Evolutionary conservation across 1,284 basidiomycete species (phyloP).

Genomic region (Puccinia triticina): DNA sequence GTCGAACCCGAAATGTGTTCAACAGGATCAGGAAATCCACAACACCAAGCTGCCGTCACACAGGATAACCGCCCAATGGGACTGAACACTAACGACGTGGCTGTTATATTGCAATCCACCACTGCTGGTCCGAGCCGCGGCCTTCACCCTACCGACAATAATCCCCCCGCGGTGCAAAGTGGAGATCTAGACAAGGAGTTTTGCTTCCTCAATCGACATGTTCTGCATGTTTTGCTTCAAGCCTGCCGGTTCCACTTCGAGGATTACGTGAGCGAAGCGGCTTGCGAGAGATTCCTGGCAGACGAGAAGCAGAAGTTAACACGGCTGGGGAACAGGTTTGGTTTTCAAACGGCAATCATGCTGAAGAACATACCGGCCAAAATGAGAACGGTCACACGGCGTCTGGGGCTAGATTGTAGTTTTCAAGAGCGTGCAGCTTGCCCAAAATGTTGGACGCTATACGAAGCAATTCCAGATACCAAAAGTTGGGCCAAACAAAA

Average conservation of each 20-base stretch:
- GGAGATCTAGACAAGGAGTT: neutral
- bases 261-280: conserved; percentile 3
- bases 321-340: neutral
- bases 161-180: neutral
- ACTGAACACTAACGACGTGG: neutral
- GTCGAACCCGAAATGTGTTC: neutral
- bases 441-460: neutral
- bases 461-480: conserved; percentile 17
- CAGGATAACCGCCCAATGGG: neutral
- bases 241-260: conserved; percentile 3
- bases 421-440: conserved; percentile 12
- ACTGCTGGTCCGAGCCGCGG: neutral
- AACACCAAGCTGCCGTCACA: neutral
- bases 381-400: neutral
- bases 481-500: conserved; percentile 7
- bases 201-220: neutral
- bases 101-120: neutral
- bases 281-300: neutral
- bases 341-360: neutral
- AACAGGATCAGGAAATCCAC: neutral
- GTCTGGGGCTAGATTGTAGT: conserved; percentile 4
- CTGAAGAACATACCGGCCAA: neutral
- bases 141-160: neutral
- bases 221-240: neutral
- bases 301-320: neutral